phyloP scores from a whole-genome alignment of 805 yeast species.

The Cyberlindnera mrakii region DNA sequence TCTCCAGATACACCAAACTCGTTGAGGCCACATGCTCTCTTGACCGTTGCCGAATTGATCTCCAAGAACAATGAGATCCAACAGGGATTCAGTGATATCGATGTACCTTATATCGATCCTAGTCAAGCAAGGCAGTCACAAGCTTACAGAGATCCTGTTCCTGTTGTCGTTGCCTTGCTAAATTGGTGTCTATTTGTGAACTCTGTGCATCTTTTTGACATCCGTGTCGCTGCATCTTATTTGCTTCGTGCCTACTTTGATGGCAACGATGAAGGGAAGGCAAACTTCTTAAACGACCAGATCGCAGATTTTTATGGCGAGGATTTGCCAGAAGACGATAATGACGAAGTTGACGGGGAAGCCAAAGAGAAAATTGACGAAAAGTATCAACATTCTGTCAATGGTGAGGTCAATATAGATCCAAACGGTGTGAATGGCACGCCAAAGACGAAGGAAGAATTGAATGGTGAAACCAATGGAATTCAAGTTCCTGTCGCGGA shows the following conservation, averaged over 20 bases:
- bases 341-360: slow-evolving; percentile 8
- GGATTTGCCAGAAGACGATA: slow-evolving; percentile 14
- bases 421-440: background rate
- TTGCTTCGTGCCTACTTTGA: slow-evolving; percentile 64
- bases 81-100: slow-evolving; percentile 66
- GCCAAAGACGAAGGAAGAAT: slow-evolving; percentile 1
- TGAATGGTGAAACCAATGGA: background rate
- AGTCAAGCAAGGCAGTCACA: slow-evolving; percentile 36
- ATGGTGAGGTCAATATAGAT: background rate
- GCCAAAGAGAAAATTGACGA: background rate
- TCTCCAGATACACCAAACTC: slow-evolving; percentile 55
- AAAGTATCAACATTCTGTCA: background rate
- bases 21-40: slow-evolving; percentile 62
- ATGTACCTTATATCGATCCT: slow-evolving; percentile 90
- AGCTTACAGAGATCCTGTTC: slow-evolving; percentile 36
- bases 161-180: slow-evolving; percentile 68
- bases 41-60: slow-evolving; percentile 74
- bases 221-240: slow-evolving; percentile 65
- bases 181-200: slow-evolving; percentile 79
- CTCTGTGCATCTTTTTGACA: slow-evolving; percentile 79
- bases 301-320: slow-evolving; percentile 36
- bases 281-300: slow-evolving; percentile 63
- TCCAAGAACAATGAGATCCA: slow-evolving; percentile 64
- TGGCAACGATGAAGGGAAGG: slow-evolving; percentile 55
- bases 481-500: slow-evolving; percentile 1